Percentiles rank a stretch among this genome's conserved stretches.
These are phyloP conservation scores for Ordospora pajunii DNA, from an alignment of 371 early-diverging fungal genomes.

Conservation along the genomic window DNA sequence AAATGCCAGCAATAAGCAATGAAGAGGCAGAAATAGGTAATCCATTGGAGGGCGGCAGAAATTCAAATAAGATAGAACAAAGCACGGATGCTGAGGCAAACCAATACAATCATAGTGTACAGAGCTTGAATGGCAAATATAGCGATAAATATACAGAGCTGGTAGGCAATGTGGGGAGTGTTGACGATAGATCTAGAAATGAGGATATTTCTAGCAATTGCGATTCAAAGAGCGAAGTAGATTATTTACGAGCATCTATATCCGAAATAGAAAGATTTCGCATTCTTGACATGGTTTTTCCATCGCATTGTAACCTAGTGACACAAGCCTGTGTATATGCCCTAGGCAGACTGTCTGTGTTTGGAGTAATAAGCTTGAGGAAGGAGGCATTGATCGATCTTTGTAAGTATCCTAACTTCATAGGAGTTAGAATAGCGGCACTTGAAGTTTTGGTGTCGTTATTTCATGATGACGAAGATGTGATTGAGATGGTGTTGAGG, in stretches of 20 bases:
- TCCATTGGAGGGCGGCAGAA: neutral
- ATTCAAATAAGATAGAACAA: neutral
- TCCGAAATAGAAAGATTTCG: constrained; percentile 58
- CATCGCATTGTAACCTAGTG: constrained; percentile 57
- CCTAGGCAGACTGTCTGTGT: constrained; percentile 43
- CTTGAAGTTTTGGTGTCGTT: constrained; percentile 50
- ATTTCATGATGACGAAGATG: neutral
- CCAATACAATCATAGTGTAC: too few species aligned
- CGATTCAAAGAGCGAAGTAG: neutral
- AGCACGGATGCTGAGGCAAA: neutral
- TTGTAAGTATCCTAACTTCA: constrained; percentile 50
- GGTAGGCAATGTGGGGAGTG: neutral
- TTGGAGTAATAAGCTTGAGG: constrained; percentile 43
- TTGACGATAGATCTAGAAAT: neutral
- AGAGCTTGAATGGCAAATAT: neutral
- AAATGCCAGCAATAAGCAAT: neutral
- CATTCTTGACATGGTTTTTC: constrained; percentile 60
- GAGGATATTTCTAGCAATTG: neutral
- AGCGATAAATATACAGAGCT: neutral
- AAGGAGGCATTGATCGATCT: constrained; percentile 35
- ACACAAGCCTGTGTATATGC: constrained; percentile 50
- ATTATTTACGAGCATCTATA: constrained; percentile 24
- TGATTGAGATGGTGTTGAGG: neutral
- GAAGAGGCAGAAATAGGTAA: neutral
- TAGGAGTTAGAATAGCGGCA: constrained; percentile 56